Base-by-base conservation (phyloP, 2,329 filamentous ascomycete species). In the Bipolaris victoriae region DNA sequence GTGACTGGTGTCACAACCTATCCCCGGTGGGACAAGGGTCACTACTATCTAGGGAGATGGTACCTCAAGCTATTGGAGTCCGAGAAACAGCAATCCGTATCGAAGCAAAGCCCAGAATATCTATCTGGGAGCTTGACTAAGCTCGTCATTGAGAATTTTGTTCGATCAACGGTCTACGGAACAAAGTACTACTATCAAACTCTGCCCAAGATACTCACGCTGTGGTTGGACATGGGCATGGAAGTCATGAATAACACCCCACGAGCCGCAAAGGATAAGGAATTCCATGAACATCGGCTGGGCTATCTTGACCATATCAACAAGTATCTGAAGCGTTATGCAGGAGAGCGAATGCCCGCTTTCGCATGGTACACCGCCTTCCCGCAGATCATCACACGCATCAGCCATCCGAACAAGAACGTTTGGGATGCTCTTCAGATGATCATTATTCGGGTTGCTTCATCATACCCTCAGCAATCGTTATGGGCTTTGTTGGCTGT, bases 181-280 rank as follows among this genome's bases (percentile, higher is more conserved):
- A 95, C 92, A 45, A 99, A 98, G 77, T 97, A 98, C 76, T 86
- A 97, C 41, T 96, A 97, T 69, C 93, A 98, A 76, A 97, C 93
- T 0, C 81, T 99, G 33, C 96, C 95, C 0, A 90, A 96, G 60
- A 84, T 97, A 44, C 79, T 99, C 39, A 99, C 95, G 0, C 82
- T 99, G 2, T 99, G 96, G 94, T 82, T 99, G 36, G 94, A 97
- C 68, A 84, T 99, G 60, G 94, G 92, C 5, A 88, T 90, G 36
- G 87, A 90, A 58, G 82, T 92, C 35, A 85, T 69, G 46, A 69
- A 68, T 26, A 55, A 59, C 0, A 24, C 54, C 2, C 70, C 71
- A 7, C 64, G 64, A 15, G 58, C 60, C 7, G 55, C 62, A 1
- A 67, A 61, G 39, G 70, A 76, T 24, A 72, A 70, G 35, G 72